A percentile compares a stretch with the other conserved stretches of the same genome.
These are phyloP conservation scores for Emergomyces pasteurianus DNA, from an alignment of 2,329 filamentous ascomycete species.

Conservation along the genomic window DNA sequence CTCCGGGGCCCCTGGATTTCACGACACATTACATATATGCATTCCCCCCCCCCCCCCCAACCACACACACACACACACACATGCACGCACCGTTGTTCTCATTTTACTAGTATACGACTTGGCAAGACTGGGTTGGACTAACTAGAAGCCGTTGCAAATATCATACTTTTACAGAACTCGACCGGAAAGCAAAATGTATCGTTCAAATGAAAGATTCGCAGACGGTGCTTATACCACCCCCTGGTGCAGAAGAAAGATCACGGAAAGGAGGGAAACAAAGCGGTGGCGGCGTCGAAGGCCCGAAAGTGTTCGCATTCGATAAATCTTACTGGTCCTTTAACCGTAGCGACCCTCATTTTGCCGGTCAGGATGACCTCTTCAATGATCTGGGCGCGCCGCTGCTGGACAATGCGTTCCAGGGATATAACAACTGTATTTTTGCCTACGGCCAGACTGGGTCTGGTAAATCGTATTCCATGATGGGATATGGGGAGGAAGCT, in stretches of 20 bases:
- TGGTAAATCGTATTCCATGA: constrained; percentile 99
- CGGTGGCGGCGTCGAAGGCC: constrained; percentile 46
- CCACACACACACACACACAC: too few species aligned
- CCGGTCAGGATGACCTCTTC: constrained; percentile 81
- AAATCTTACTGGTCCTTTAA: constrained; percentile 97
- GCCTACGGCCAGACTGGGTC: constrained; percentile 97
- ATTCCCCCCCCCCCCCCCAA: too few species aligned
- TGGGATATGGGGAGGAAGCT: constrained; percentile 93
- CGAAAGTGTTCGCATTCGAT: constrained; percentile 90
- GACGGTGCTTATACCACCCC: constrained; percentile 69
- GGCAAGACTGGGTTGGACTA: neutral
- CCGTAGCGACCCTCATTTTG: constrained; percentile 67
- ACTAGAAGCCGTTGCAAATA: neutral
- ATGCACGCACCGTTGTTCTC: neutral
- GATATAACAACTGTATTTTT: constrained; percentile 99
- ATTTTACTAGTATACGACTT: neutral
- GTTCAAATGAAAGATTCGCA: constrained; percentile 92
- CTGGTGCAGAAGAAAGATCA: constrained; percentile 40
- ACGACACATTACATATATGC: neutral
- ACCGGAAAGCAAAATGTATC: constrained; percentile 88
- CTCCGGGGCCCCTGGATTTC: neutral
- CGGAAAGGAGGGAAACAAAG: constrained; percentile 29
- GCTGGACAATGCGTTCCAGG: constrained; percentile 93
- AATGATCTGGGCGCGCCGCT: constrained; percentile 78
- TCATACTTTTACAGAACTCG: constrained; percentile 52